These are phyloP conservation scores for Aspergillus texensis DNA, from an alignment of 2,329 filamentous ascomycete species.

Conservation along the genomic window DNA sequence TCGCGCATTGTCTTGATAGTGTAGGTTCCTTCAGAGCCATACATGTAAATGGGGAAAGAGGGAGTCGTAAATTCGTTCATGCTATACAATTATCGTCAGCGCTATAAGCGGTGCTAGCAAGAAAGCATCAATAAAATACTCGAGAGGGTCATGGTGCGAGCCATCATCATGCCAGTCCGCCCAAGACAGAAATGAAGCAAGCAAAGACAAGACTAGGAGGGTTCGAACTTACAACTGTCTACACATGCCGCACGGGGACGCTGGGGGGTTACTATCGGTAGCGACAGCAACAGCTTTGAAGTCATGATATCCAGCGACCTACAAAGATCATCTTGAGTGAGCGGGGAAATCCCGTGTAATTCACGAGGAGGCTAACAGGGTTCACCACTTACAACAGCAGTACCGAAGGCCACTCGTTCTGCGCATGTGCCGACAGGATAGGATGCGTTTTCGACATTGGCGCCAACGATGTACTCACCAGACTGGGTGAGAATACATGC, in stretches of 20 bases:
- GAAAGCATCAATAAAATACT: background rate
- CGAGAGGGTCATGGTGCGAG: background rate
- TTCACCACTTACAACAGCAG: constrained; percentile 63
- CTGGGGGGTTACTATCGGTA: constrained; percentile 71
- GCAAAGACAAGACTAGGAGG: too few species aligned
- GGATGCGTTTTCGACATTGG: constrained; percentile 89
- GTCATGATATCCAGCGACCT: constrained; percentile 50
- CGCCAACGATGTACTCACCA: constrained; percentile 67
- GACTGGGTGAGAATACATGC: constrained; percentile 69
- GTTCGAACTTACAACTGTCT: constrained; percentile 71
- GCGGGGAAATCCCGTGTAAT: background rate
- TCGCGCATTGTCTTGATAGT: constrained; percentile 41
- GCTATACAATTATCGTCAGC: constrained; percentile 25
- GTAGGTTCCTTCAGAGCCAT: constrained; percentile 75
- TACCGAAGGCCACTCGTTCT: constrained; percentile 84
- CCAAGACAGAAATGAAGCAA: background rate
- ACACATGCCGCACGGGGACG: constrained; percentile 90
- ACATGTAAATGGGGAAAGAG: constrained; percentile 85
- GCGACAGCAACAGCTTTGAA: constrained; percentile 84
- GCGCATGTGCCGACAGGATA: constrained; percentile 97
- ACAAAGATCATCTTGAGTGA: constrained; percentile 5
- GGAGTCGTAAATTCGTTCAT: constrained; percentile 75
- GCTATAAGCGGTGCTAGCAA: background rate
- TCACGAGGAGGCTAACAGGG: background rate
- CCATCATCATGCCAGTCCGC: background rate